Evolutionary conservation across 169 alveolate genomes (phyloP).

Genomic region (Eimeria necatrix): DNA sequence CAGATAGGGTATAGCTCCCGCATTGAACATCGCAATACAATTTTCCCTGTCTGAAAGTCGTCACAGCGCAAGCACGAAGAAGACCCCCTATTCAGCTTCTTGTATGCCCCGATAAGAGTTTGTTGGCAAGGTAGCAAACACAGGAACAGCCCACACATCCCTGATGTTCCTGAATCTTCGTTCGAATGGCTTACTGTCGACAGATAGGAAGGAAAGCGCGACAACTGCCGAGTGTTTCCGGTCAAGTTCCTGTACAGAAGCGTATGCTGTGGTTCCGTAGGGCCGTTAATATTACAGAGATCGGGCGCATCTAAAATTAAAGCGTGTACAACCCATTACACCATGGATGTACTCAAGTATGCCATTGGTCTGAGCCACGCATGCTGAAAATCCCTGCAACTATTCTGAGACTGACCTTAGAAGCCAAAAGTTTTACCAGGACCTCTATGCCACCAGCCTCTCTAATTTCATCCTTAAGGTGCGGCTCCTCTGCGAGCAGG

Average conservation of each 20-base stretch:
- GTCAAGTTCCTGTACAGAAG: slow-evolving; percentile 88
- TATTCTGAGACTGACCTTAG: slow-evolving; percentile 45
- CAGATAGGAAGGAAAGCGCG: slow-evolving; percentile 94
- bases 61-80: background rate
- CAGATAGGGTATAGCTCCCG: slow-evolving; percentile 92
- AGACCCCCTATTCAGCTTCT: background rate
- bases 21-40: slow-evolving; percentile 91
- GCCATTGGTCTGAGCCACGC: too few species aligned
- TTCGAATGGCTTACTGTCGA: slow-evolving; percentile 85
- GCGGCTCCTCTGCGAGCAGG: slow-evolving; percentile 86
- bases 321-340: background rate
- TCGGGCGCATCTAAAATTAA: background rate
- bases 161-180: background rate
- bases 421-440: slow-evolving; percentile 87
- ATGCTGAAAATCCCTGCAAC: background rate
- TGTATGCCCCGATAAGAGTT: background rate
- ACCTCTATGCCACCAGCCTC: slow-evolving; percentile 91
- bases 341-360: background rate
- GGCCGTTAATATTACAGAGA: too few species aligned
- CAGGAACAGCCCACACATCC: background rate
- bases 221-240: slow-evolving; percentile 95
- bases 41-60: slow-evolving; percentile 86
- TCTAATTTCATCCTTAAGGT: slow-evolving; percentile 88
- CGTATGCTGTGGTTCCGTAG: too few species aligned
- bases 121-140: background rate